phyloP scores from a whole-genome alignment of 192 early-diverging fungal species.

The Backusella mclennaniae region DNA sequence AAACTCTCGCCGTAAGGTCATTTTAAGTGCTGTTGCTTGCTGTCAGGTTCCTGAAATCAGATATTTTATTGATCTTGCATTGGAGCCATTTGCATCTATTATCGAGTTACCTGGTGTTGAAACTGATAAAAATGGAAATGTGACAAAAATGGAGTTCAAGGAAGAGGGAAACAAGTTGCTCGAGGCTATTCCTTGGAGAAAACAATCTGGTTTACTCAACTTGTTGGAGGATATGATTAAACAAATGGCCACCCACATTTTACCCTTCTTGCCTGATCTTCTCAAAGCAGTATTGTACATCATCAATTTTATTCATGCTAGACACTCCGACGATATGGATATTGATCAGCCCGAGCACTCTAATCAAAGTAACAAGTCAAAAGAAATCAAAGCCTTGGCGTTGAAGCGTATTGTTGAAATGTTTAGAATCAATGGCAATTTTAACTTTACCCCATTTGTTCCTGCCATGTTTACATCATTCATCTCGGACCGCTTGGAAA shows the following conservation, averaged over 20 bases:
- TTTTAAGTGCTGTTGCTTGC: conserved; percentile 79
- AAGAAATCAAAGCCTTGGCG: conserved; percentile 64
- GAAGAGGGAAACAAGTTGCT: conserved; percentile 35
- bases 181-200: conserved; percentile 43
- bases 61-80: conserved; percentile 76
- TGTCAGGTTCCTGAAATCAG: conserved; percentile 63
- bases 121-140: conserved; percentile 24
- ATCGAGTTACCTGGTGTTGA: conserved; percentile 35
- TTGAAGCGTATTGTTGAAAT: conserved; percentile 75
- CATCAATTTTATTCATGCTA: conserved; percentile 50
- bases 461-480: conserved; percentile 70
- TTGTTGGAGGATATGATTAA: conserved; percentile 79
- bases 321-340: conserved; percentile 34
- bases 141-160: conserved; percentile 37
- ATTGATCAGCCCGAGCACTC: conserved; percentile 24
- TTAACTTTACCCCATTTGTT: conserved; percentile 79
- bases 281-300: conserved; percentile 77
- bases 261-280: conserved; percentile 69
- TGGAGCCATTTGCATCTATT: conserved; percentile 71
- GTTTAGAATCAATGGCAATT: conserved; percentile 70
- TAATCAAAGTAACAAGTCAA: conserved; percentile 49
- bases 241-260: conserved; percentile 73
- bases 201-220: conserved; percentile 80
- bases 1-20: conserved; percentile 72
- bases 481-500: conserved; percentile 68